Evolutionary conservation across 345 rosid genomes (phyloP), one percentile per base, ranked within the genome.

Genomic region (Syzygium grande): DNA sequence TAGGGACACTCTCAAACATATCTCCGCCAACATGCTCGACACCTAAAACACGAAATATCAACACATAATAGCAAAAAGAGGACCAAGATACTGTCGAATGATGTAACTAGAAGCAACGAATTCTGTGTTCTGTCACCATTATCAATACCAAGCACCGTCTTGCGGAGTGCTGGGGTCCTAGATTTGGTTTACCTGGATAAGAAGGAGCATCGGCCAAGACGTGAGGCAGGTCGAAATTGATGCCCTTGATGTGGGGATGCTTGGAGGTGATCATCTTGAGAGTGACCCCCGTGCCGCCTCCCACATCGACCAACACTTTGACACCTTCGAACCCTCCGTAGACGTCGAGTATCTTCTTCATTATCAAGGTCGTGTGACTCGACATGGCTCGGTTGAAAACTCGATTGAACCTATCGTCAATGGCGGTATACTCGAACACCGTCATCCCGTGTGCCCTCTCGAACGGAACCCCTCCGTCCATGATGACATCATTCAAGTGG

Each of bases 391-490:
- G 80, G 41, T 86, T 90, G 79, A 93, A 91, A 11, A 89, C 84
- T 22, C 52, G 52, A 8, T 85, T 89, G 92, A 92, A 90, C 83
- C 92, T 89, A 41, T 43, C 88, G 63, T 93, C 92, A 34, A 77
- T 87, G 41, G 84, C 85, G 5, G 77, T 80, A 52, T 92, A 88
- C 55, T 91, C 90, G 84, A 91, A 90, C 7, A 85, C 86, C 0
- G 84, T 54, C 91, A 84, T 90, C 49, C 91, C 93, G 27, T 90
- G 68, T 6, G 85, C 92, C 85, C 84, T 87, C 9, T 89, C 54
- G n/a, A 93, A 93, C 12, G 92, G 91, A 65, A 88, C 51, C 16
- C 91, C 91, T 5, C 93, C 91, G 85, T 93, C 89, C 41, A 92
- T 88, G n/a, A 93, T 59, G 5, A n/a, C 87, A 85, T 92, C 92